Evolutionary conservation across 1,284 basidiomycete species (phyloP).

Genomic region (Entoloma clypeatum): DNA sequence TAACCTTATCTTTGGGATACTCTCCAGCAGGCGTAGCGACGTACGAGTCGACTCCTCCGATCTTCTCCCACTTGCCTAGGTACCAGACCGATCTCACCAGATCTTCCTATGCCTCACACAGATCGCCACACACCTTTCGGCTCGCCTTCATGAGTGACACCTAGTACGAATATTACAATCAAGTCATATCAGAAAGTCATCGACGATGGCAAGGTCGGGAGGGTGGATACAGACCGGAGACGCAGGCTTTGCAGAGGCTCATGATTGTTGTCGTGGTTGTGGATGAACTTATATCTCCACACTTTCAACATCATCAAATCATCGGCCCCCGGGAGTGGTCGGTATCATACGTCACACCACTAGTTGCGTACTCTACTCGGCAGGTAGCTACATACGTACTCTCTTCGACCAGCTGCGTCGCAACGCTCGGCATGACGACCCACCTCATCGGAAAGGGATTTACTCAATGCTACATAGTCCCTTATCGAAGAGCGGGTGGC

Average conservation of each 20-base stretch:
- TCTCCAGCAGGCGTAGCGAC: constrained; percentile 45
- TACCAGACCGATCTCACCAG: constrained; percentile 2
- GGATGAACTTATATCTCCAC: too few species aligned
- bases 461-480: too few species aligned
- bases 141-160: constrained; percentile 41
- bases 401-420: too few species aligned
- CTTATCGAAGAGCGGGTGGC: too few species aligned
- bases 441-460: too few species aligned
- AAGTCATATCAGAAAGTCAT: constrained; percentile 1
- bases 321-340: too few species aligned
- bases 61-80: constrained; percentile 30
- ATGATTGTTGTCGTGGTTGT: constrained; percentile 31
- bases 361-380: too few species aligned
- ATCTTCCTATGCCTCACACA: neutral
- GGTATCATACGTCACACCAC: too few species aligned
- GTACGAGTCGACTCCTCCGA: constrained; percentile 49
- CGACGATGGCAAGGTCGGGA: neutral
- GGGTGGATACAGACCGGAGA: constrained; percentile 34
- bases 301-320: too few species aligned
- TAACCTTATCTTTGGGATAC: constrained; percentile 53
- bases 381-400: too few species aligned
- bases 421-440: too few species aligned
- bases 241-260: constrained; percentile 53
- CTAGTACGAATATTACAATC: constrained; percentile 26
- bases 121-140: constrained; percentile 14